Evolutionary conservation across 2,329 filamentous ascomycete genomes (phyloP).

Genomic region (Epichloe sylvatica): DNA sequence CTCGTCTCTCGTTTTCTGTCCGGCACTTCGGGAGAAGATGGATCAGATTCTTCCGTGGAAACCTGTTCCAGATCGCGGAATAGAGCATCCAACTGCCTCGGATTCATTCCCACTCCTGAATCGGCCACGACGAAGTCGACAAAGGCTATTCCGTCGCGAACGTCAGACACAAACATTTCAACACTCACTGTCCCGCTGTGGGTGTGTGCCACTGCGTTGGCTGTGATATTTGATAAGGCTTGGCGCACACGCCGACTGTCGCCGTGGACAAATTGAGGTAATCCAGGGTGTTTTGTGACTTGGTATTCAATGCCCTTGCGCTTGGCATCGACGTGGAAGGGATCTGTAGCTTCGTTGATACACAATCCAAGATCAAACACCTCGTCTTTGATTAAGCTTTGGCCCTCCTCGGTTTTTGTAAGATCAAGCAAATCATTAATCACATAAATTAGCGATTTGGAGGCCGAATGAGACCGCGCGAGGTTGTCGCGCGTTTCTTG

Average conservation of each 20-base stretch:
- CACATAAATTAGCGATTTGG: slow-evolving; percentile 83
- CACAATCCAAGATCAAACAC: slow-evolving; percentile 59
- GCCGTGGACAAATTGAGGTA: slow-evolving; percentile 60
- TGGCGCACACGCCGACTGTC: slow-evolving; percentile 72
- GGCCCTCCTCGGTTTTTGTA: slow-evolving; percentile 76
- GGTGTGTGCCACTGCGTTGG: slow-evolving; percentile 76
- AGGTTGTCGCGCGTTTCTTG: slow-evolving; percentile 75
- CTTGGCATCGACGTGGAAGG: slow-evolving; percentile 59
- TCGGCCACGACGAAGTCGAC: slow-evolving; percentile 67
- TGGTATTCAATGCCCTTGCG: slow-evolving; percentile 63
- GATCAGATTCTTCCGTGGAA: slow-evolving; percentile 28
- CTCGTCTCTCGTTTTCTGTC: slow-evolving; percentile 20
- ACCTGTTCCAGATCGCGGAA: slow-evolving; percentile 49
- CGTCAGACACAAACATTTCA: slow-evolving; percentile 50
- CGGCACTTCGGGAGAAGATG: slow-evolving; percentile 11
- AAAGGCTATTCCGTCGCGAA: slow-evolving; percentile 39
- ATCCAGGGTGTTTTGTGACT: slow-evolving; percentile 49
- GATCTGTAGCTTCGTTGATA: slow-evolving; percentile 61
- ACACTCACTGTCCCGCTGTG: slow-evolving; percentile 51
- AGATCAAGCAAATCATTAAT: slow-evolving; percentile 86
- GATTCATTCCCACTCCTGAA: slow-evolving; percentile 60
- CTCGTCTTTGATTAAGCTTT: slow-evolving; percentile 66
- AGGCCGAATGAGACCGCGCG: slow-evolving; percentile 73
- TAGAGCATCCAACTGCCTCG: slow-evolving; percentile 39
- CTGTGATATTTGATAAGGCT: slow-evolving; percentile 66